Evolutionary conservation across 2,329 filamentous ascomycete genomes (phyloP), one percentile per base, ranked within the genome.

Genomic region (Xylariales sp.): DNA sequence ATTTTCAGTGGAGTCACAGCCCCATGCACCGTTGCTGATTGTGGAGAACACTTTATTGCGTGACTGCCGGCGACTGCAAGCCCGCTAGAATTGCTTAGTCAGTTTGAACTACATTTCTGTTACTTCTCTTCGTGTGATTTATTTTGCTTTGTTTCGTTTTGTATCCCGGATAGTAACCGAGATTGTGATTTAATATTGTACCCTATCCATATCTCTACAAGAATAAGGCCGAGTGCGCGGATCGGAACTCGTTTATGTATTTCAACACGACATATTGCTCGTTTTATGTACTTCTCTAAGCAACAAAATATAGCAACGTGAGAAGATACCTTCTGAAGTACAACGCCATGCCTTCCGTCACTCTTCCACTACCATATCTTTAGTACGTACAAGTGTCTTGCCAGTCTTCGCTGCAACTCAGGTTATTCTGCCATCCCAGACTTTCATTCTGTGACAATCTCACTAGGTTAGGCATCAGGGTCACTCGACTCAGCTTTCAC

Each of bases 391-490:
- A 16, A 32, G 14, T 45, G 23, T 45, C 39, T 32, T 30, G 3
- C 39, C n/a, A 14, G 10, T 5, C 14, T 18, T 34, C 6, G n/a
- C 36, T 3, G 3, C 53, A 41, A 18, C 28, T 18, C 9, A 2
- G 7, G 7, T 48, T 6, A 34, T 39, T n/a, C 14, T 18, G 46
- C 23, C 23, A 56, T 8, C 32, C 48, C 23, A 43, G 30, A 8
- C 18, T 45, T 32, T 45, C 46, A 58, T 50, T 50, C 16, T 7
- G 80, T 61, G 39, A 71, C 72, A 16, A 12, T 60, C 28, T 55
- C 12, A 10, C 55, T 75, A 75, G 46, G 69, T 53, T 75, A 75
- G 46, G 69, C 71, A 66, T 76, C 75, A 36, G 73, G 72, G 56
- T 75, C 75, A 50, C 71, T 74, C 5, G 68, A 71, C 14, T 71